Evolutionary conservation across 1,284 basidiomycete genomes (phyloP).

Genomic region (Somion occarium): DNA sequence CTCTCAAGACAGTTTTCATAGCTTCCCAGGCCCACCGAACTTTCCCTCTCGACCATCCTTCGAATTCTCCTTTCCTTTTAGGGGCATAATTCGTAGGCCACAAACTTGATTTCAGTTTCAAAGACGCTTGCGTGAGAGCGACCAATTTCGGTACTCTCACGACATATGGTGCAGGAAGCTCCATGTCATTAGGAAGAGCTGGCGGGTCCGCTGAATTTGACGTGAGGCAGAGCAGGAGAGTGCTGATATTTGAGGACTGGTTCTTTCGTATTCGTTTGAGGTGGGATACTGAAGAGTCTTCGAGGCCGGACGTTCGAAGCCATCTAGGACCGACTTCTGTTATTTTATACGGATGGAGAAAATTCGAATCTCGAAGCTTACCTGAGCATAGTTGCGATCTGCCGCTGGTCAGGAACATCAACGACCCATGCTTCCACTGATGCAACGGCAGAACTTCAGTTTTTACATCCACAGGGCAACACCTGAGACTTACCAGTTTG

Average conservation of each 20-base stretch:
- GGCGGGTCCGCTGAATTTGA: slow-evolving; percentile 20
- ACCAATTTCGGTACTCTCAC: slow-evolving; percentile 64
- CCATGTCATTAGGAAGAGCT: slow-evolving; percentile 24
- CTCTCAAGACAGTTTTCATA: slow-evolving; percentile 46
- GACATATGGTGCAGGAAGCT: slow-evolving; percentile 45
- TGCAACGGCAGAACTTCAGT: not conserved
- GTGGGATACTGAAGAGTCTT: slow-evolving; percentile 61
- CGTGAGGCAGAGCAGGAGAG: slow-evolving; percentile 48
- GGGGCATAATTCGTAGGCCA: slow-evolving; percentile 86
- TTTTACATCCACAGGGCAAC: not conserved
- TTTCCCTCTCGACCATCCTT: slow-evolving; percentile 63
- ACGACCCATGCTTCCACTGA: slow-evolving; percentile 73
- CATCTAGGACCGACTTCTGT: no score
- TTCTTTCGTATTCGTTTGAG: slow-evolving; percentile 75
- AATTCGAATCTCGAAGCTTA: slow-evolving; percentile 30
- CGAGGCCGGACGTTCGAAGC: slow-evolving; percentile 57
- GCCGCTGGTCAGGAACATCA: slow-evolving; percentile 68
- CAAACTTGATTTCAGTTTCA: slow-evolving; percentile 58
- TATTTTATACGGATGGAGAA: not conserved
- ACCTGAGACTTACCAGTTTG: slow-evolving; percentile 42
- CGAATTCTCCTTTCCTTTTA: slow-evolving; percentile 60
- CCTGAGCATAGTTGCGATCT: slow-evolving; percentile 65
- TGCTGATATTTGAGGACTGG: slow-evolving; percentile 31
- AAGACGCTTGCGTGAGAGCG: slow-evolving; percentile 68
- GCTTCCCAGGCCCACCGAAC: slow-evolving; percentile 73